Base-by-base conservation (phyloP, 2,329 filamentous ascomycete genomes). In the Aspergillus versicolor region DNA sequence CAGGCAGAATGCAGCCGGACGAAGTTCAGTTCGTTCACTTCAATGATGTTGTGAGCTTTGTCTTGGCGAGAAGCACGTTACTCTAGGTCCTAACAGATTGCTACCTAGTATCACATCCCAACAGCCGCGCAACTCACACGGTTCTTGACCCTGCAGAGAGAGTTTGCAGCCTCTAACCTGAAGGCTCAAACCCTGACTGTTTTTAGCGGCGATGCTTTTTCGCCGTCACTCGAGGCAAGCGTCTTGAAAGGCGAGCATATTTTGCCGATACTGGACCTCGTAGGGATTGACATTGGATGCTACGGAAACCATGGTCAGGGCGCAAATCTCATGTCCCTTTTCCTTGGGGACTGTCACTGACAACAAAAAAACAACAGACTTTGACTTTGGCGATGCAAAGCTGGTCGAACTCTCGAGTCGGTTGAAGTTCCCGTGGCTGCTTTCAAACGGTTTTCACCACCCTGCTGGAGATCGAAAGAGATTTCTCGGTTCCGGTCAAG, bases 161-260 rank as follows among this genome's bases (percentile, higher is more conserved):
- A 44, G 13, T 58, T 50, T n/a, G 43, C 41, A 44, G 44, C 19
- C n/a, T 53, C 51, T 3, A 53, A 53, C n/a, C 32, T 40, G 8
- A 37, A n/a, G 11, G 40, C 30, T 15, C 21, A 43, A 13, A 48
- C 47, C 13, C 37, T 60, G 12, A 51, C 50, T 6, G 8, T 61
- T 27, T 63, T 63, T 51, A 62, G 61, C 50, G 61, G 61, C 7
- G 61, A 63, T 52, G 56, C 38, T 8, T 61, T 62, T 50, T 63
- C 61, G 2, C 61, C 61, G 4, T 63, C 61, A 1, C 50, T 61
- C n/a, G 61, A 63, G 48, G 51, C 61, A 11, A 56, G 54, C 32
- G 44, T 63, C 22, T 40, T 63, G 30, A 58, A 57, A 47, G 61
- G 61, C 12, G 61, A 59, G 22, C 61, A 63, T 9, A 59, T 62